A percentile compares a stretch with the other conserved stretches of the same genome.
phyloP scores from a whole-genome alignment of 2,329 filamentous ascomycete genomes.

The Aureobasidium namibiae region DNA sequence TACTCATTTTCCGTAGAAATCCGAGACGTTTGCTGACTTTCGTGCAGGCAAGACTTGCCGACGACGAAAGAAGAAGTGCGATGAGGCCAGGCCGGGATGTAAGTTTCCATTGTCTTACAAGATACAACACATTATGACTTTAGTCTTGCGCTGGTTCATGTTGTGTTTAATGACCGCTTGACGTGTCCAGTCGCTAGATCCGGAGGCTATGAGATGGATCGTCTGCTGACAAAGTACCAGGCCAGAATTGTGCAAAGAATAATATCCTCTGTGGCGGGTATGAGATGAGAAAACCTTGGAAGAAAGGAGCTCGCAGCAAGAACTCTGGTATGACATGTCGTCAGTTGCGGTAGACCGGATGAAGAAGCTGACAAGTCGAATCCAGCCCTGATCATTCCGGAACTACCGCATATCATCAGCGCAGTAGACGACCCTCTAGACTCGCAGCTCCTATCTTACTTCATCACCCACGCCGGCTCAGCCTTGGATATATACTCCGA shows the following conservation, averaged over 20 bases:
- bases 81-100: conserved; percentile 41
- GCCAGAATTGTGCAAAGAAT: conserved; percentile 87
- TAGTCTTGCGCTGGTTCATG: neutral
- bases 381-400: conserved; percentile 29
- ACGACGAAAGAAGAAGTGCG: conserved; percentile 54
- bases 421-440: conserved; percentile 76
- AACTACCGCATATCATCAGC: conserved; percentile 58
- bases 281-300: conserved; percentile 70
- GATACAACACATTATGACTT: no score
- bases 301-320: conserved; percentile 52
- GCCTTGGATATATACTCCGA: conserved; percentile 77
- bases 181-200: no score
- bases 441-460: conserved; percentile 73
- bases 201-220: no score
- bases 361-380: conserved; percentile 19
- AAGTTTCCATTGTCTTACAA: no score
- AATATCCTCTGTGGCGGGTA: conserved; percentile 88
- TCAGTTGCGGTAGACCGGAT: conserved; percentile 39
- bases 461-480: conserved; percentile 68
- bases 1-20: conserved; percentile 25
- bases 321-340: conserved; percentile 44
- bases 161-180: neutral
- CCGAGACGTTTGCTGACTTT: conserved; percentile 42
- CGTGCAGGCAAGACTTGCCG: conserved; percentile 41
- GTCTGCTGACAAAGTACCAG: conserved; percentile 35